Evolutionary conservation across 371 early-diverging fungal species (phyloP), one percentile per base, ranked within the genome.

Genomic region (Syncephalastrum racemosum): DNA sequence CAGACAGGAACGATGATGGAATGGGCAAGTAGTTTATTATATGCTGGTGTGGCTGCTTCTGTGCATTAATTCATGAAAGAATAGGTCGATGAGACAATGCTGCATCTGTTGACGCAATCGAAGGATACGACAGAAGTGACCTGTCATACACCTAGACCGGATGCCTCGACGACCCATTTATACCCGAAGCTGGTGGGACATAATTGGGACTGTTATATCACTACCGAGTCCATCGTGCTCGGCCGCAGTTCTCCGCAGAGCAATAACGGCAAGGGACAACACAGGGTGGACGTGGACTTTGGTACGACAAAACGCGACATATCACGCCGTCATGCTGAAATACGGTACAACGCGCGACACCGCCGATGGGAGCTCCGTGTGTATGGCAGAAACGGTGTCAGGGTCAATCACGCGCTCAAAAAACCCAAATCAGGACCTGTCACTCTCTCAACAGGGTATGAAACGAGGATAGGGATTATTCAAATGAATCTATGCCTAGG

Each of bases 131-230:
- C 36, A 0, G 50, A 54, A 24, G 67, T 75, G 39, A 63, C 54
- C 46, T 66, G 68, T 13, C 61, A 67, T 24, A 63, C 68, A 50
- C 64, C 69, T 0, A 27, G 58, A 0, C 66, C 73, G 5, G 64
- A 68, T 25, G 43, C 53, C 2, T 61, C 64, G 27, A 54, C 45
- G 2, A 49, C 62, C 2, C 73, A 70, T 44, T 56, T 63, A 23
- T 77, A 77, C 47, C 76, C 79, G n/a, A 63, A 67, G 47, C 54
- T 79, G 18, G 70, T 68, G 15, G 74, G 76, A 0, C 60, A 63
- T 15, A 62, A 76, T 50, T 75, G 74, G 79, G 73, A 70, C 7
- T 66, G 68, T 41, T 76, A 70, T n/a, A 66, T 79, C 12, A 74
- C 67, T 13, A 50, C 41, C 0, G 63, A 72, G 22, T 44, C 48